phyloP scores from a whole-genome alignment of 1,139 yeast genomes.

The Saccharomyces hybrid region DNA sequence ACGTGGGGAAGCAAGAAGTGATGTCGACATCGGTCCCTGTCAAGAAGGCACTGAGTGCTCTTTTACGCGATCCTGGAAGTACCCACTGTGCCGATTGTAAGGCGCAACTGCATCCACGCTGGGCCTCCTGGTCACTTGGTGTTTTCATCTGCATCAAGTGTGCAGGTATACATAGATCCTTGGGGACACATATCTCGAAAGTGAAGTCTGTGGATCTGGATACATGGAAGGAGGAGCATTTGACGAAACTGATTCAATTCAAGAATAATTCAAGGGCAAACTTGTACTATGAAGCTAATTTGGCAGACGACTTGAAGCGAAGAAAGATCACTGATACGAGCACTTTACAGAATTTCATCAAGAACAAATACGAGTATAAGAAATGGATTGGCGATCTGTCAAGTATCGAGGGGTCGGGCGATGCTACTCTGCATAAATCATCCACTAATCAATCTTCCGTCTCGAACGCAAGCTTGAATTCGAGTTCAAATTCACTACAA shows the following conservation, averaged over 20 bases:
- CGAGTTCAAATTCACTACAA: slow-evolving; percentile 6
- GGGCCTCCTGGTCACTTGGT: slow-evolving; percentile 98
- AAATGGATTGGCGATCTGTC: slow-evolving; percentile 54
- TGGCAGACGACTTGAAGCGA: slow-evolving; percentile 24
- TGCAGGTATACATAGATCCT: slow-evolving; percentile 89
- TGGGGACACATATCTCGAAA: slow-evolving; percentile 92
- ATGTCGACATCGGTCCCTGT: slow-evolving; percentile 25
- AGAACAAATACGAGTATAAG: slow-evolving; percentile 84
- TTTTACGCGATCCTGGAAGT: slow-evolving; percentile 70
- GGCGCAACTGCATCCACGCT: slow-evolving; percentile 79
- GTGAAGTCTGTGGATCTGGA: slow-evolving; percentile 91
- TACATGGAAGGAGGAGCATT: slow-evolving; percentile 94
- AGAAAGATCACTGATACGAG: slow-evolving; percentile 47
- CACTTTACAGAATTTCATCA: slow-evolving; percentile 80
- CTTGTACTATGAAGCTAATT: slow-evolving; percentile 69
- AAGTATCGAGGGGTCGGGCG: not conserved
- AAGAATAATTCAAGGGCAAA: slow-evolving; percentile 75
- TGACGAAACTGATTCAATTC: slow-evolving; percentile 75
- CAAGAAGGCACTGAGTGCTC: slow-evolving; percentile 54
- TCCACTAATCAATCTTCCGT: not conserved
- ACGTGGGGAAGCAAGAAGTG: not conserved
- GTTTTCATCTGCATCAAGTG: slow-evolving; percentile 87
- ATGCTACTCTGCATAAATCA: not conserved
- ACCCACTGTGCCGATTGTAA: slow-evolving; percentile 88
- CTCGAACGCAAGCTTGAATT: not conserved